Percentiles rank a stretch among this genome's conserved stretches.
phyloP scores from a whole-genome alignment of 2,329 filamentous ascomycete species.

The Fusarium tupiense region DNA sequence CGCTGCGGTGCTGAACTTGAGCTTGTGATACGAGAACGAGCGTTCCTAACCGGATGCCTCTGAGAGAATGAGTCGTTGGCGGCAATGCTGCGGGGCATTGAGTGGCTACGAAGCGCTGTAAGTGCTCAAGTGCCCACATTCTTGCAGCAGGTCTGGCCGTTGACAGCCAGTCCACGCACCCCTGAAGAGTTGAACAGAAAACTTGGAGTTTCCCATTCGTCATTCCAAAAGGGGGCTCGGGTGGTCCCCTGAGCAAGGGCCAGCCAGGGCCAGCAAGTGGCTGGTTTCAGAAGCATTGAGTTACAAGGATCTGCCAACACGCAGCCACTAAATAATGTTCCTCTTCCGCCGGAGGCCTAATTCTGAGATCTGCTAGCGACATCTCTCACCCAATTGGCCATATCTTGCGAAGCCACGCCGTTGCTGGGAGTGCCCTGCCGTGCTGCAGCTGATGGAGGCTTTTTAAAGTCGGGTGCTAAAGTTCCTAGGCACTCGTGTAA shows the following conservation, averaged over 20 bases:
- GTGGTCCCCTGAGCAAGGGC: constrained; percentile 28
- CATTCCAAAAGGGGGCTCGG: constrained; percentile 21
- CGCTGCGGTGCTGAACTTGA: constrained; percentile 11
- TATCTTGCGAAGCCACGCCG: constrained; percentile 15
- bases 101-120: constrained; percentile 37
- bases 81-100: constrained; percentile 34
- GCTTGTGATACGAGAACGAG: constrained; percentile 17
- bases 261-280: constrained; percentile 32
- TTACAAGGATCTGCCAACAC: constrained; percentile 12
- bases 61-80: constrained; percentile 27
- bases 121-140: constrained; percentile 1
- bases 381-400: constrained; percentile 38
- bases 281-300: constrained; percentile 41
- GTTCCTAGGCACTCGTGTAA: background rate
- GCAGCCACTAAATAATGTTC: constrained; percentile 34
- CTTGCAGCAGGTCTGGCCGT: constrained; percentile 21
- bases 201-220: constrained; percentile 15
- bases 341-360: constrained; percentile 18
- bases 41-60: constrained; percentile 38
- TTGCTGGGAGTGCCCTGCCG: constrained; percentile 28
- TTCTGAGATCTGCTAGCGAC: constrained; percentile 36
- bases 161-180: constrained; percentile 26
- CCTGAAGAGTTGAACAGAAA: constrained; percentile 29
- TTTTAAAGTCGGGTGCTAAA: background rate
- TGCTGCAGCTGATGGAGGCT: constrained; percentile 2